These are phyloP conservation scores for Naganishia kalamii DNA, from an alignment of 768 basidiomycete genomes.

Conservation along the genomic window DNA sequence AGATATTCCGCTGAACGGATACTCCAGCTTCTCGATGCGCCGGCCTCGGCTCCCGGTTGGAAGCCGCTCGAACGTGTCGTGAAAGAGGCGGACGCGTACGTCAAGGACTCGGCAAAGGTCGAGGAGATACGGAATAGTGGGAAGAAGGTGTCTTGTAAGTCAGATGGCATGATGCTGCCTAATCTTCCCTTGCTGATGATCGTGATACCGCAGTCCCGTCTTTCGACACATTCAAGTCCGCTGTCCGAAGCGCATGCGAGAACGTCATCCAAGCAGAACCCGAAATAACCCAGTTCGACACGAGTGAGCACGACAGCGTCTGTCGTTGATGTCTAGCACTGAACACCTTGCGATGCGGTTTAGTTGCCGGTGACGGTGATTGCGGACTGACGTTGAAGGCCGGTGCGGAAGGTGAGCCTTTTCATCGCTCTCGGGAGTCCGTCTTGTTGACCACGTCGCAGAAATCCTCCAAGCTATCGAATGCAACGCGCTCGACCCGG, in stretches of 20 bases:
- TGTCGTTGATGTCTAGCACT: no score
- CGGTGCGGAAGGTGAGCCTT: slow-evolving; percentile 57
- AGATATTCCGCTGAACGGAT: slow-evolving; percentile 40
- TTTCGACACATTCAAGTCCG: slow-evolving; percentile 53
- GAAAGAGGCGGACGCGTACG: slow-evolving; percentile 3
- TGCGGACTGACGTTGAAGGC: slow-evolving; percentile 60
- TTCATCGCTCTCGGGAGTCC: no score
- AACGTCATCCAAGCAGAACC: slow-evolving; percentile 71
- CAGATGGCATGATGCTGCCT: no score
- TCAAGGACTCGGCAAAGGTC: not conserved
- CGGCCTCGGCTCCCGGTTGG: slow-evolving; percentile 69
- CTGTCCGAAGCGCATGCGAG: slow-evolving; percentile 58
- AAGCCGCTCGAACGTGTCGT: slow-evolving; percentile 56
- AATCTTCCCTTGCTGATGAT: no score
- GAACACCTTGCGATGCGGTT: no score
- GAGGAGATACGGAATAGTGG: slow-evolving; percentile 21
- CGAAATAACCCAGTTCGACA: slow-evolving; percentile 86
- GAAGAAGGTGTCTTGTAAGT: slow-evolving; percentile 23
- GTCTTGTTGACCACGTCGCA: no score
- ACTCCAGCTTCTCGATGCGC: slow-evolving; percentile 46
- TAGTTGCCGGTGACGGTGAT: no score
- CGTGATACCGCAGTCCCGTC: slow-evolving; percentile 42
- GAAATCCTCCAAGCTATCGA: slow-evolving; percentile 58
- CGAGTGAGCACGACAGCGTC: slow-evolving; percentile 86
- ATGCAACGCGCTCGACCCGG: slow-evolving; percentile 56